Base-by-base conservation (phyloP, 1,139 yeast genomes). In the Hyphopichia burtonii region DNA sequence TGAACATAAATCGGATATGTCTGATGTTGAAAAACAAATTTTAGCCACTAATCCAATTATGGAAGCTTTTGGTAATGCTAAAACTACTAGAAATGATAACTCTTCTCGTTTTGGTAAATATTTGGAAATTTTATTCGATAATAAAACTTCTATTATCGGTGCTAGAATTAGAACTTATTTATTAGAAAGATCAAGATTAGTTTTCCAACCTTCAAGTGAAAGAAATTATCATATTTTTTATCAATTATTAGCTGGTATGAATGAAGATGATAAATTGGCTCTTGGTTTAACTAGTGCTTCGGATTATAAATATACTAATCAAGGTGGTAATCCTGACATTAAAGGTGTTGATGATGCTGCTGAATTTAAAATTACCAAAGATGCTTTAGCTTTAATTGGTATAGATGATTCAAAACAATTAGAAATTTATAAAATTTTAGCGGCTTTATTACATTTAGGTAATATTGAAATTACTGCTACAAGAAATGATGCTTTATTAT, bases 61-160 rank as follows among this genome's bases (percentile, higher is more conserved):
- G 94, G 99, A 93, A 68, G 95, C 98, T 1, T 93, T 93, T 64
- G 99, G 99, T 75, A 93, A 93, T 62, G 98, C 99, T 12, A 93
- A 93, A 64, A 93, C 99, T 3, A 90, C 96, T 3, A 82, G 99
- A 71, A 93, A 93, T 61, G 98, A 93, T 65, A 93, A 93, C 65
- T 93, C 98, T 33, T 91, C 98, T 16, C 83, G 99, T 63, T 93
- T 93, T 61, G 99, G 99, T 60, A 93, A 93, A 65, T 93, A 93
- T 61, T 75, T 93, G 58, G 98, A 93, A 66, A 93, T 93, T 53
- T 71, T 89, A 52, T 93, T 93, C 59, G 86, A 90, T 63, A 65
- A 76, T 31, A 61, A 78, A 25, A 81, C 86, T 12, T 80, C 88
- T 37, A 93, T 93, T 57, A 85, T 89, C 54, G 99, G 99, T 56